Base-by-base conservation (phyloP, 176 grass and related monocot species). In the Zoysia japonica region DNA sequence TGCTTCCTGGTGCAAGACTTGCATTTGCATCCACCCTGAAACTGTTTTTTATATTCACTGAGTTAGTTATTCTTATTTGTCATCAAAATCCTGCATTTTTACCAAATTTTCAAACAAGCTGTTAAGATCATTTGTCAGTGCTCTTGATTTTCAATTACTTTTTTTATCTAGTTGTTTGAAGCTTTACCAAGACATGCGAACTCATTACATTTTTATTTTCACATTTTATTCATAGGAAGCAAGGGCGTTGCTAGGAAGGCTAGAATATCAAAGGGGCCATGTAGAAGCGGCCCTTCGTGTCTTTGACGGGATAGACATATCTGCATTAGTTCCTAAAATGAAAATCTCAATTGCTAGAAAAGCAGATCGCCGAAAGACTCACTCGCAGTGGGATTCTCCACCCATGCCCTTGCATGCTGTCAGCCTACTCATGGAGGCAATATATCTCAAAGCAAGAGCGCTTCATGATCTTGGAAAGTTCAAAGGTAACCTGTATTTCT, bases 201-300 rank as follows among this genome's bases (percentile, higher is more conserved):
- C 64, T 55, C 16, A 72, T 74, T 56, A 61, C 16, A 12, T 72
- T 40, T 38, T 38, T 67, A 45, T 85, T 72, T 84, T 75, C 43
- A 67, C 42, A 83, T 80, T 78, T 87, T 89, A 16, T 28, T 28
- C 28, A 28, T 75, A 99, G 96, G 96, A 99, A 75, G 96, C 96
- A 67, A 99, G 96, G 82, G 90, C 96, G 7, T 76, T 99, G 75
- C 86, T 99, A 80, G 96, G 90, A 87, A 99, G 92, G 78, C 47
- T 99, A 72, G 96, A 99, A 71, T 99, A 96, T 78, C 88, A 95
- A 67, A 82, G 85, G 42, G 96, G 96, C n/a, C 89, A 99, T 89
- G 81, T 86, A 55, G 96, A 96, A 83, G 92, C 88, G 13, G 96
- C 96, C 54, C 80, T 93, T 70, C 90, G 79, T 84, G 89, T 99